phyloP scores from a whole-genome alignment of 1,284 basidiomycete genomes.

The Melampsora larici-populina region DNA sequence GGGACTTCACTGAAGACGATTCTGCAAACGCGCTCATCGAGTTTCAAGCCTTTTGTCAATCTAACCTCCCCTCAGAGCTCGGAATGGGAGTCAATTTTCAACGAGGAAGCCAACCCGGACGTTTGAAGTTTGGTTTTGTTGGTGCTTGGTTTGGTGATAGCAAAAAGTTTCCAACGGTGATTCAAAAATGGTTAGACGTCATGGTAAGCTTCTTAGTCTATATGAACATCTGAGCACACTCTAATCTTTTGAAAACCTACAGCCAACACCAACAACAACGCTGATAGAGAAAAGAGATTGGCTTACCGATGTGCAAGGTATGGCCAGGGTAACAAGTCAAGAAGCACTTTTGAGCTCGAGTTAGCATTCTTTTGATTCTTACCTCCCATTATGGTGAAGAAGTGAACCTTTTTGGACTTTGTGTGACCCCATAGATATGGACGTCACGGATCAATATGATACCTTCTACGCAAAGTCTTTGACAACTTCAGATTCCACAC shows the following conservation, averaged over 20 bases:
- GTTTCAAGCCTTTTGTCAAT: too few species aligned
- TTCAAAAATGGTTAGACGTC: conserved; percentile 3
- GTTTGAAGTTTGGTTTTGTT: background rate
- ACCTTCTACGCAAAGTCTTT: conserved; percentile 49
- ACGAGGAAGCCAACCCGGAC: background rate
- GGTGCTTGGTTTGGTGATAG: conserved; percentile 18
- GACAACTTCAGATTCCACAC: conserved; percentile 45
- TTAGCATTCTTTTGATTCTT: background rate
- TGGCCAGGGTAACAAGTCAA: too few species aligned
- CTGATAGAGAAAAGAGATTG: conserved; percentile 10
- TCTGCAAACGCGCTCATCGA: too few species aligned
- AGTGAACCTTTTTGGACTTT: background rate
- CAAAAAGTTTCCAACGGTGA: background rate
- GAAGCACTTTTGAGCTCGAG: conserved; percentile 8
- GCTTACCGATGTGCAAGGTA: background rate
- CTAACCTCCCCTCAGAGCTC: too few species aligned
- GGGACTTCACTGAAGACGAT: too few species aligned
- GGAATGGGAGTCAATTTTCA: background rate
- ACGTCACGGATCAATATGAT: conserved; percentile 40
- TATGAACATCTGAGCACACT: background rate
- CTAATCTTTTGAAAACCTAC: background rate
- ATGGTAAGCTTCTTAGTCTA: conserved; percentile 25
- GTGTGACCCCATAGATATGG: background rate
- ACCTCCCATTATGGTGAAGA: too few species aligned
- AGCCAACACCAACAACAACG: background rate